Percentiles rank a stretch among this genome's conserved stretches.
Conservation (phyloP, 306 rosid species). For the Pyrus bretschneideri region DNA sequence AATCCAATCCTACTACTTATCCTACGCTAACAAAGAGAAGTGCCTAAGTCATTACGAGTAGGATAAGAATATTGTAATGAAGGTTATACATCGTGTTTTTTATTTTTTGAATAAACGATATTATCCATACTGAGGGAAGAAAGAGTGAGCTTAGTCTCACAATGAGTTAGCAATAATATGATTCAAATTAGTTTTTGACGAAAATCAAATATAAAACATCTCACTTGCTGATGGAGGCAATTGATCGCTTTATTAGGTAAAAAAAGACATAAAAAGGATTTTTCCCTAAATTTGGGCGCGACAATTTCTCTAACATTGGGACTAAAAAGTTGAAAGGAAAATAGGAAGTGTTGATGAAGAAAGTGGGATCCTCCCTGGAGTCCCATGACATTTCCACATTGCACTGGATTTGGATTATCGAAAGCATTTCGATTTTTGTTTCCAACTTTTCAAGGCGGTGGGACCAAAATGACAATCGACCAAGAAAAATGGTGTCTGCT, state of each 20-base stretch:
- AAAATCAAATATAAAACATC: too few relatives aligned
- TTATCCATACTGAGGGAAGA: too few relatives aligned
- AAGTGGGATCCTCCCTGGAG: slow-evolving; percentile 14
- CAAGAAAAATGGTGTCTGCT: background rate
- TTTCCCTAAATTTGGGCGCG: slow-evolving; percentile 21
- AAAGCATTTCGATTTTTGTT: background rate
- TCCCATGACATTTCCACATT: slow-evolving; percentile 1
- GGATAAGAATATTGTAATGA: too few relatives aligned
- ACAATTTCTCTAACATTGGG: background rate
- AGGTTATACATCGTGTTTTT: too few relatives aligned
- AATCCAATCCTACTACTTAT: background rate
- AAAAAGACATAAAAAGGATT: background rate
- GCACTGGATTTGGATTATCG: background rate
- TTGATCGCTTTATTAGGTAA: slow-evolving; percentile 1
- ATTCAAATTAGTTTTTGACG: too few relatives aligned
- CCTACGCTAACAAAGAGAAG: too few relatives aligned
- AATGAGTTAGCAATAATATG: too few relatives aligned
- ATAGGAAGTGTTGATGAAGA: slow-evolving; percentile 5
- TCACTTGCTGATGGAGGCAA: too few relatives aligned
- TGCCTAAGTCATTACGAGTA: too few relatives aligned
- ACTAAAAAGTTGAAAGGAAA: slow-evolving; percentile 9
- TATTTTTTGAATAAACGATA: too few relatives aligned
- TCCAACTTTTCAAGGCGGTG: background rate
- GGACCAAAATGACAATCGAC: slow-evolving; percentile 1
- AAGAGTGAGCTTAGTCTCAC: rapidly evolving